phyloP scores from a whole-genome alignment of 2,329 filamentous ascomycete species.

The Colletotrichum orchidophilum region DNA sequence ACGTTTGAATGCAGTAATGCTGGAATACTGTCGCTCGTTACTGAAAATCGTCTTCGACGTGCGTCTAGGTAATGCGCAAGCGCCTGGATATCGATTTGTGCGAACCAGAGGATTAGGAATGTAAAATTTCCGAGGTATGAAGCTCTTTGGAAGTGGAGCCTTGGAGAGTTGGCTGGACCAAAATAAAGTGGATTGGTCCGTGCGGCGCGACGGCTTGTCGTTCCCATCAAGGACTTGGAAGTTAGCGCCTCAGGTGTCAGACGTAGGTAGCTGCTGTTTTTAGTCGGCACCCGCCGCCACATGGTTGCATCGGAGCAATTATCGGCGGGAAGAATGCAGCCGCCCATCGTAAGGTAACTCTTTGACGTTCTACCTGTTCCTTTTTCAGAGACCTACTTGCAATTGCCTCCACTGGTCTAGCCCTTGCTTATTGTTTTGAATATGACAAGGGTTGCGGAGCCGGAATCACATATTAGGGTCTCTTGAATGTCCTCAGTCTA shows the following conservation, averaged over 20 bases:
- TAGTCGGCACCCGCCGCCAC: background rate
- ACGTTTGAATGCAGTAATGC: background rate
- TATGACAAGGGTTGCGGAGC: too few relatives aligned
- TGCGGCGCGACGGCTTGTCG: conserved; percentile 1
- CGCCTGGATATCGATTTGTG: background rate
- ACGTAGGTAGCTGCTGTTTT: conserved; percentile 1
- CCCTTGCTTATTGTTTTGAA: too few relatives aligned
- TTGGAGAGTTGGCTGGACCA: conserved; percentile 7
- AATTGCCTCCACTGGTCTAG: too few relatives aligned
- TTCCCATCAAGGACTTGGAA: background rate
- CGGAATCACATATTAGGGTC: background rate
- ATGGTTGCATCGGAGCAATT: background rate
- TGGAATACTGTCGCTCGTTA: background rate
- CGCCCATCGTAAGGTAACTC: too few relatives aligned
- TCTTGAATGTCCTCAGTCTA: background rate
- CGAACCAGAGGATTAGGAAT: background rate
- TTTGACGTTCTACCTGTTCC: background rate
- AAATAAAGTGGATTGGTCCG: conserved; percentile 19
- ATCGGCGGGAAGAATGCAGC: background rate
- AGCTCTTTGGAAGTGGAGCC: conserved; percentile 31
- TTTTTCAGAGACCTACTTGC: background rate
- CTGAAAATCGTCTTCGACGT: background rate
- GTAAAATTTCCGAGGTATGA: conserved; percentile 31
- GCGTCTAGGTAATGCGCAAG: conserved; percentile 11
- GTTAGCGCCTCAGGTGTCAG: conserved; percentile 6